Conservation (phyloP, 2,329 filamentous ascomycete genomes). For the Berkeleyomyces rouxiae region DNA sequence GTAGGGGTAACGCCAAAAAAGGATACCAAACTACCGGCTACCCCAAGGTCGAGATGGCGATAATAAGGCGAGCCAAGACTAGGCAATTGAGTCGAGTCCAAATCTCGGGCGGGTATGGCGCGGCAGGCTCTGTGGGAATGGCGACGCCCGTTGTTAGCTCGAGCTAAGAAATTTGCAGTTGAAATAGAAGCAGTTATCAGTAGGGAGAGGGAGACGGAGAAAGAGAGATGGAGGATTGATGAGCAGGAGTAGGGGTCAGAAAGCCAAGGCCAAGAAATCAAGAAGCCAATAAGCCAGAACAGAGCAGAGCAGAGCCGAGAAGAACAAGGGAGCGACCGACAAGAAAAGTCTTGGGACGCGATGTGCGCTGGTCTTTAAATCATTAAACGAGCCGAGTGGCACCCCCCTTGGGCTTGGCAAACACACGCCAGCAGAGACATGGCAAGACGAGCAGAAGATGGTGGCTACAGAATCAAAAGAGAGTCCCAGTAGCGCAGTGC, state of each 20-base stretch:
- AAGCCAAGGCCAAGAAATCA: conserved; percentile 1
- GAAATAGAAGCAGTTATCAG: too few relatives aligned
- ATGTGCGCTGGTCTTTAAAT: conserved; percentile 2
- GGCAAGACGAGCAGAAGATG: background rate
- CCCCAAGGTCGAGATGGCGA: background rate
- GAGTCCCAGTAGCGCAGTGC: background rate
- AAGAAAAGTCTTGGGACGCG: background rate
- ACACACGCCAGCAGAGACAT: background rate
- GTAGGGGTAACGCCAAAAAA: background rate
- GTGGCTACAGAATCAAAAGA: background rate
- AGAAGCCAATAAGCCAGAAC: background rate
- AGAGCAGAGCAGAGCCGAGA: background rate
- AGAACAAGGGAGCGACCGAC: background rate
- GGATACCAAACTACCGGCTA: background rate
- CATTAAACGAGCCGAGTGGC: background rate
- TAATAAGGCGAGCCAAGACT: background rate
- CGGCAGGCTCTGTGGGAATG: too few relatives aligned
- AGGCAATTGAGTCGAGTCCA: too few relatives aligned
- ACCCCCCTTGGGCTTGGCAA: conserved; percentile 4
- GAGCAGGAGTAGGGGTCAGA: background rate
- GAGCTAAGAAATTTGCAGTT: too few relatives aligned
- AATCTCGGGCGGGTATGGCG: too few relatives aligned
- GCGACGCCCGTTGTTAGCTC: too few relatives aligned
- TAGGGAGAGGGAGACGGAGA: background rate
- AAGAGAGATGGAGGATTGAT: background rate